These are phyloP conservation scores for Trametes maxima DNA, from an alignment of 768 basidiomycete species.

Conservation along the genomic window DNA sequence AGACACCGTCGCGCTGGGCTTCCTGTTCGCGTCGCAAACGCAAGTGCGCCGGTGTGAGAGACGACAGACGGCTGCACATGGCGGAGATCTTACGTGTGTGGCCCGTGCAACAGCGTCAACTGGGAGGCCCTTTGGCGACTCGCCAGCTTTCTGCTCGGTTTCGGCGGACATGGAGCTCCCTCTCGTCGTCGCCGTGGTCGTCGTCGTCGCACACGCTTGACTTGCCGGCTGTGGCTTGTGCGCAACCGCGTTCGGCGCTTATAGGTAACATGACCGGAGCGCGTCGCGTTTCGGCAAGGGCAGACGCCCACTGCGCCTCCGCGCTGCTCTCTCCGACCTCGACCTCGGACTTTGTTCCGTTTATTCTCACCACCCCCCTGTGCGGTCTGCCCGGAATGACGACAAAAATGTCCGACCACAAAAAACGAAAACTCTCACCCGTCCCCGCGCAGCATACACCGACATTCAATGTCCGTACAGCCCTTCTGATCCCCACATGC, in stretches of 20 bases:
- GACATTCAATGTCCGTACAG: conserved; percentile 21
- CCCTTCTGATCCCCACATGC: conserved; percentile 4
- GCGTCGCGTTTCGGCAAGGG: too few relatives aligned
- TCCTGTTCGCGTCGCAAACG: conserved; percentile 45
- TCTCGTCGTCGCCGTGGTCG: too few relatives aligned
- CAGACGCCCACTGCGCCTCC: too few relatives aligned
- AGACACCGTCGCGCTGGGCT: conserved; percentile 69
- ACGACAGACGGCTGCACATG: neutral
- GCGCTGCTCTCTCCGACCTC: neutral
- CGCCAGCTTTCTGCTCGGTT: conserved; percentile 3
- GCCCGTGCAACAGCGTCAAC: conserved; percentile 27
- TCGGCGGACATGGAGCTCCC: conserved; percentile 13
- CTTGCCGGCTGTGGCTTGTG: too few relatives aligned
- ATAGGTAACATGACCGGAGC: too few relatives aligned
- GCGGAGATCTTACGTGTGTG: conserved; percentile 12
- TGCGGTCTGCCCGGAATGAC: neutral
- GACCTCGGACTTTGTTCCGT: neutral
- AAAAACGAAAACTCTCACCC: conserved; percentile 39
- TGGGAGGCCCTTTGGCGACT: conserved; percentile 18
- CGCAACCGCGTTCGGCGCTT: too few relatives aligned
- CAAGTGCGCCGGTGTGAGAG: too few relatives aligned
- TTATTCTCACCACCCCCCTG: neutral
- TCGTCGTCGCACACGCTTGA: too few relatives aligned
- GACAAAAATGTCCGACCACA: conserved; percentile 17
- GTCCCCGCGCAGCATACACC: conserved; percentile 39